Base-by-base conservation (phyloP, 805 yeast genomes). In the Monosporozyma siamensis region DNA sequence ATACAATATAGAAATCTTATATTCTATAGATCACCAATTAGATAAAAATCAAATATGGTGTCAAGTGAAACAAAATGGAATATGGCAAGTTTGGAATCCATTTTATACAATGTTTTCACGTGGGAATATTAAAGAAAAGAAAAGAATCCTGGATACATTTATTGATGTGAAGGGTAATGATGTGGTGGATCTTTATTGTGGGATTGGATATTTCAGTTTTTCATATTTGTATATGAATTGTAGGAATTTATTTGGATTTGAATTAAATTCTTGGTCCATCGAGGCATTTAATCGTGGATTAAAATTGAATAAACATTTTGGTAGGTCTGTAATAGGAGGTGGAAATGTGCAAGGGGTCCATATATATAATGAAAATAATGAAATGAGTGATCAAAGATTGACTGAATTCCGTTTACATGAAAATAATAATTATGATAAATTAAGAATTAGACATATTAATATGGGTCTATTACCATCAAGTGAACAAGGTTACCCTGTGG, bases 81-180 rank as follows among this genome's bases (percentile, higher is more conserved):
- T 86, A 3, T 66, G 58, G 48, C 95, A 86, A 54, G 70, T 73
- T 8, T 86, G 95, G 95, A 85, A 90, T 5, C 95, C 95, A 2
- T 58, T 71, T 42, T 80, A 77, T 54, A 84, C 95, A 2, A 86
- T 86, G 95, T 87, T 87, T 56, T 80, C 89, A 39, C 62, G 95
- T 15, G 95, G 95, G 1, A 86, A 86, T 56, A 75, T 87, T 51
- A 82, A 82, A 48, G 95, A 86, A 54, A 86, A 86, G 58, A 71
- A 76, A 11, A 61, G 95, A 17, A 69, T 86, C 0, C 55, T 84
- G 32, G 67, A 67, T 15, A 57, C 58, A 0, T 75, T 65, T 42
- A 35, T 43, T 1, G 54, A 65, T 23, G 43, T 78, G 1, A 40
- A 51, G 8, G 67, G 59, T 10, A 64, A 67, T 0, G 69, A 66